These are phyloP conservation scores for Pisolithus microcarpus DNA, from an alignment of 768 basidiomycete genomes.

Conservation along the genomic window DNA sequence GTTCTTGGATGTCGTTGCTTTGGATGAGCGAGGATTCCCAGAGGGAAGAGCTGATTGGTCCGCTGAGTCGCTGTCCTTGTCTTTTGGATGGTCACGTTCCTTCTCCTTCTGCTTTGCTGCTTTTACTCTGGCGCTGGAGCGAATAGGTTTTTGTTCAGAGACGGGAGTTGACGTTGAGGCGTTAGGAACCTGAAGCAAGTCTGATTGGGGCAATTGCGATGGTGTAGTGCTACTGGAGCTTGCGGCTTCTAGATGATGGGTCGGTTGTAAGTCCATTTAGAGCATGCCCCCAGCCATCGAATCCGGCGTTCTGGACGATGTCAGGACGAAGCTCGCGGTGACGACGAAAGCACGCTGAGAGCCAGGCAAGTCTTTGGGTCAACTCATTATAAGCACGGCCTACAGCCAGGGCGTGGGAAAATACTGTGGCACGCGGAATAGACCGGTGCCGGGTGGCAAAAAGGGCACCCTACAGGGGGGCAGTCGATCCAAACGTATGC, in stretches of 20 bases:
- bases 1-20: conserved; percentile 33
- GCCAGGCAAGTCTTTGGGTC: conserved; percentile 13
- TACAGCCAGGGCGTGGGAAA: conserved; percentile 28
- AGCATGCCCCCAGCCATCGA: conserved; percentile 84
- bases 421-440: conserved; percentile 1
- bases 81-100: conserved; percentile 47
- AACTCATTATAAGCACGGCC: conserved; percentile 7
- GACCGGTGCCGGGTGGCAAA: background rate
- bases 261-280: conserved; percentile 89
- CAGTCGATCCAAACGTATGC: no score
- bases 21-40: conserved; percentile 40
- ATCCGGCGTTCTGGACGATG: conserved; percentile 21
- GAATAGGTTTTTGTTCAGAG: conserved; percentile 51
- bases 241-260: conserved; percentile 64
- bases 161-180: conserved; percentile 28
- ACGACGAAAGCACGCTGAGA: conserved; percentile 17
- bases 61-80: conserved; percentile 45
- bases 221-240: conserved; percentile 46
- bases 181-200: conserved; percentile 29
- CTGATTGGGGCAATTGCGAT: conserved; percentile 38
- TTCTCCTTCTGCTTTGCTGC: conserved; percentile 64
- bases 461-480: no score
- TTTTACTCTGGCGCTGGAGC: conserved; percentile 72
- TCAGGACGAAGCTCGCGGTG: conserved; percentile 18
- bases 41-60: conserved; percentile 34